Conservation (phyloP, 495 filamentous ascomycete species). For the Aspergillus sclerotioniger region DNA sequence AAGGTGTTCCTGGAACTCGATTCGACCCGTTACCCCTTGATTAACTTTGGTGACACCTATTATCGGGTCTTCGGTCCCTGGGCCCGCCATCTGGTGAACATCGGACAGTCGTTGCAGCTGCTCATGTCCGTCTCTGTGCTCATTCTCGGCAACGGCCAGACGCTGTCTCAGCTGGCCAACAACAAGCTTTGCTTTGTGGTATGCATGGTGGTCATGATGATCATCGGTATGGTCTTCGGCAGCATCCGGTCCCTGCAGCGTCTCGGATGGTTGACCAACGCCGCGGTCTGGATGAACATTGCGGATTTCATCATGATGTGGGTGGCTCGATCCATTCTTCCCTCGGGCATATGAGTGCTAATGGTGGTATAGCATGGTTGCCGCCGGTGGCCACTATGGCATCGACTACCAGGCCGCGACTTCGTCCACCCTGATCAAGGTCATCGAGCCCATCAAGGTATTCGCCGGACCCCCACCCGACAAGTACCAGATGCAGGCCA, state of each 20-base stretch:
- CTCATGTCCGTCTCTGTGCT: neutral
- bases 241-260: slow-evolving; percentile 1
- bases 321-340: neutral
- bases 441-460: neutral
- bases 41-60: neutral
- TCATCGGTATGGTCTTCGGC: neutral
- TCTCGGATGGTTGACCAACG: slow-evolving; percentile 1
- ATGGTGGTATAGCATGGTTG: neutral
- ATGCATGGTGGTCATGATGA: neutral
- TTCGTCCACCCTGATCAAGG: neutral
- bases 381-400: neutral
- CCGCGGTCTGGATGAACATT: neutral
- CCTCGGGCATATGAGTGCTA: neutral
- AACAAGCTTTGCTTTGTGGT: neutral
- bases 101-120: slow-evolving; percentile 3
- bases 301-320: neutral
- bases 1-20: neutral
- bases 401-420: neutral
- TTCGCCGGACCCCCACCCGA: neutral
- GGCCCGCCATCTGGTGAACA: neutral
- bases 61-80: neutral
- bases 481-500: neutral
- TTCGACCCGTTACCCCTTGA: neutral
- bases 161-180: neutral
- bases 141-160: neutral